A percentile compares a stretch with the other conserved stretches of the same genome.
These are phyloP conservation scores for Hymenoscyphus albidus DNA, from an alignment of 2,329 filamentous ascomycete genomes.

Conservation along the genomic window DNA sequence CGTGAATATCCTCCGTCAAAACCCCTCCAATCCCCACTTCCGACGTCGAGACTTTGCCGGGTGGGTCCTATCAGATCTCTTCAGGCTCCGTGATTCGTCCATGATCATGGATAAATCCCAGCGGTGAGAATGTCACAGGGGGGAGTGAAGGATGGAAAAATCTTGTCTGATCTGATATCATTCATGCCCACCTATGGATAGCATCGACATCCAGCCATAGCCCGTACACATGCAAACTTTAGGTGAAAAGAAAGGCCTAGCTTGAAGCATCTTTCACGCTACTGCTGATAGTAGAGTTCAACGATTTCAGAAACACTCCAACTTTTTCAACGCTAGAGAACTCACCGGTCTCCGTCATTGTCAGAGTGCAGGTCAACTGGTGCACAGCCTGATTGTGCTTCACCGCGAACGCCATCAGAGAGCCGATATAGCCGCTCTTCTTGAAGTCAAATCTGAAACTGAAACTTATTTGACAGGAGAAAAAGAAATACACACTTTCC, in stretches of 20 bases:
- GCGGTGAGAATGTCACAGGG: not conserved
- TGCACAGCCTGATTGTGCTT: not conserved
- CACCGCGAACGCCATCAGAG: not conserved
- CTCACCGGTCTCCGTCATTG: not conserved
- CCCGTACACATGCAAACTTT: too few species aligned
- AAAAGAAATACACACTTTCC: not conserved
- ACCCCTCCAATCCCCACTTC: not conserved
- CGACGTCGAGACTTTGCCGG: not conserved
- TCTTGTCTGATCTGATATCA: constrained; percentile 5
- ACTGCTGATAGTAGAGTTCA: not conserved
- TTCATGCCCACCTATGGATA: too few species aligned
- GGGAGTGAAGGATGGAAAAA: not conserved
- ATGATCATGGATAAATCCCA: not conserved
- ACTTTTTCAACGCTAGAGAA: not conserved
- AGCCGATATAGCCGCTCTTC: too few species aligned
- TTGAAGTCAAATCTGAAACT: not conserved
- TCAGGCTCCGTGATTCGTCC: not conserved
- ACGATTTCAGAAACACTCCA: not conserved
- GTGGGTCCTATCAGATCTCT: not conserved
- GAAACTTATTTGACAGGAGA: not conserved
- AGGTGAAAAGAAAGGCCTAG: not conserved
- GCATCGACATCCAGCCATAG: too few species aligned
- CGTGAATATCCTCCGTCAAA: not conserved
- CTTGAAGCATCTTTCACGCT: not conserved
- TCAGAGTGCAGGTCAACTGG: not conserved